Conservation (phyloP, 148 eudicot species). For the Vaccinium macrocarpon region DNA sequence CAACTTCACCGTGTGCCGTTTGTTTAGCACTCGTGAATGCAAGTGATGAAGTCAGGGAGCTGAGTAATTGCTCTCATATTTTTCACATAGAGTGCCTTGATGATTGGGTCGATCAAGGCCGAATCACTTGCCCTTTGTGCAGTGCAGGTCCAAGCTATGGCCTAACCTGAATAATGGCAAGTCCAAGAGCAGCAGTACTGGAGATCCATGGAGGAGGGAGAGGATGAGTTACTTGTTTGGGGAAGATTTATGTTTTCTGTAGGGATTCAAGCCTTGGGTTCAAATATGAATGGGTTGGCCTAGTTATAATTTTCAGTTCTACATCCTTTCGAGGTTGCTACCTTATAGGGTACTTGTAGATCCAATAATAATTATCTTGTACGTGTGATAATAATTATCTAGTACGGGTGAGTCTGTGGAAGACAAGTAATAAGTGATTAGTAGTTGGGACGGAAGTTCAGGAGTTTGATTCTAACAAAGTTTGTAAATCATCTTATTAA, state of each 20-base stretch:
- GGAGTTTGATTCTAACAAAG: background rate
- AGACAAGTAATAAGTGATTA: background rate
- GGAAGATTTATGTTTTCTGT: background rate
- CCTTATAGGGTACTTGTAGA: background rate
- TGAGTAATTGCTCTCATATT: background rate
- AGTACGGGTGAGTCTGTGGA: background rate
- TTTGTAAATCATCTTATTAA: background rate
- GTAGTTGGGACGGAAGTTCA: too few species aligned
- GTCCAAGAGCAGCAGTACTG: background rate
- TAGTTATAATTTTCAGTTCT: background rate
- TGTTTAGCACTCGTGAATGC: conserved; percentile 13
- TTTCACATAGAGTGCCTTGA: conserved; percentile 15
- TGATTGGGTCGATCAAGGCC: conserved; percentile 3
- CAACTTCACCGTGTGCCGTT: conserved; percentile 11
- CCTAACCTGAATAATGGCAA: background rate
- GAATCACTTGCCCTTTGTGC: conserved; percentile 16
- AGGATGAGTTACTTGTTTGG: conserved; percentile 27
- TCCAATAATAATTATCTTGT: background rate
- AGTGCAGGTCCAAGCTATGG: conserved; percentile 18
- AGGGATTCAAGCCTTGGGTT: too few species aligned
- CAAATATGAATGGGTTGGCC: background rate
- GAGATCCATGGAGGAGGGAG: conserved; percentile 22
- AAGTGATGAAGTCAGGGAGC: conserved; percentile 13
- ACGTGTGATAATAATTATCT: too few species aligned
- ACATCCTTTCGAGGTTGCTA: background rate